Evolutionary conservation across 2,329 filamentous ascomycete genomes (phyloP).

Genomic region (Aspergillus sp.): DNA sequence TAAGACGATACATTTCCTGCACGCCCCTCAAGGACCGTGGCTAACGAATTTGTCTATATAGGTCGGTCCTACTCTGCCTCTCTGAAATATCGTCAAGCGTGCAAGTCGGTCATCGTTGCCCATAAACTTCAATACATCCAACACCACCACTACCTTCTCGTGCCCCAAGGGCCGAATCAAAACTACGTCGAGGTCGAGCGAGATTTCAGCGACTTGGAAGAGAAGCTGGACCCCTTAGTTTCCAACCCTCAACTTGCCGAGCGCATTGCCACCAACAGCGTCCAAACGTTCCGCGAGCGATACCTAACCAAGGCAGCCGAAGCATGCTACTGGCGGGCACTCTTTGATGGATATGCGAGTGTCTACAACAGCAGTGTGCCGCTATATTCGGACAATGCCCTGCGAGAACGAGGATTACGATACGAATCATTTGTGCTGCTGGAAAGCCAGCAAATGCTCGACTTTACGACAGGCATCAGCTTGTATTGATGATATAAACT

Average conservation of each 20-base stretch:
- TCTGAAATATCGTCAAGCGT: constrained; percentile 47
- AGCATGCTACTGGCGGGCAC: constrained; percentile 47
- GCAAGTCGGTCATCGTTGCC: constrained; percentile 41
- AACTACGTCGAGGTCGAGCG: constrained; percentile 44
- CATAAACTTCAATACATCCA: constrained; percentile 45
- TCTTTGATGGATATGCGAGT: constrained; percentile 28
- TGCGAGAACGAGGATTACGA: constrained; percentile 14
- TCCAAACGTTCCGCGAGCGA: constrained; percentile 42
- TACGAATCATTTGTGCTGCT: constrained; percentile 27
- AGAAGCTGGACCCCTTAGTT: constrained; percentile 31
- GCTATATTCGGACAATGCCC: constrained; percentile 2
- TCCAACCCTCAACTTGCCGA: constrained; percentile 32
- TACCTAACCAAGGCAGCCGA: constrained; percentile 48
- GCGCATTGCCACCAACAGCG: constrained; percentile 43
- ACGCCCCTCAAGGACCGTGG: background rate
- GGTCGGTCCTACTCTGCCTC: constrained; percentile 43
- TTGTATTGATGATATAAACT: background rate
- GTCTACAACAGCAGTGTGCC: constrained; percentile 16
- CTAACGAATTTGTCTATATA: constrained; percentile 2
- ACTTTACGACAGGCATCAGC: constrained; percentile 5
- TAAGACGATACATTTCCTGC: constrained; percentile 10
- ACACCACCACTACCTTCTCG: constrained; percentile 42
- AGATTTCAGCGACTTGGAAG: constrained; percentile 51
- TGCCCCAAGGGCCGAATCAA: constrained; percentile 37
- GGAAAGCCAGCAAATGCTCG: constrained; percentile 20